Conservation (phyloP, 1,284 basidiomycete genomes). For the Pseudozyma hubeiensis region DNA sequence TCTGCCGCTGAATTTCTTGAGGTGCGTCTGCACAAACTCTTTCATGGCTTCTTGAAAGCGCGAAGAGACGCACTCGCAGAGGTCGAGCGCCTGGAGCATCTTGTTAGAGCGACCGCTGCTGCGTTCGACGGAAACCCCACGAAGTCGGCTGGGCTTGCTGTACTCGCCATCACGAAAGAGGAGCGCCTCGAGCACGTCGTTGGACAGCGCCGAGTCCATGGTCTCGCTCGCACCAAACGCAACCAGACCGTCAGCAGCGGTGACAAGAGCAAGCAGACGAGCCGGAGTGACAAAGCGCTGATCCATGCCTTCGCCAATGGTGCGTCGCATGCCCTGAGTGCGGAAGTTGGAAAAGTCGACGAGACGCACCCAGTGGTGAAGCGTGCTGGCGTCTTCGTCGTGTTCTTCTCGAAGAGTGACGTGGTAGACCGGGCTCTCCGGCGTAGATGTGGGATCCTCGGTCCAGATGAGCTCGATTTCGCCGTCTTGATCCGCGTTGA, state of each 20-base stretch:
- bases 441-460: conserved; percentile 45
- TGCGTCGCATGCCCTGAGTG: conserved; percentile 91
- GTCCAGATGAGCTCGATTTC: conserved; percentile 60
- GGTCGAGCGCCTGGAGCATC: conserved; percentile 83
- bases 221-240: conserved; percentile 65
- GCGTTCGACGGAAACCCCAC: conserved; percentile 64
- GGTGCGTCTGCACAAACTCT: conserved; percentile 82
- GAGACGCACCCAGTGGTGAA: conserved; percentile 59
- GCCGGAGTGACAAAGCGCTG: conserved; percentile 92
- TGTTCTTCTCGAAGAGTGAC: conserved; percentile 48
- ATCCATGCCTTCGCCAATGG: conserved; percentile 86
- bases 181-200: conserved; percentile 65
- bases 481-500: conserved; percentile 46
- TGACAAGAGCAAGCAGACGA: conserved; percentile 73
- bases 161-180: conserved; percentile 65
- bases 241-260: conserved; percentile 60
- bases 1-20: conserved; percentile 71
- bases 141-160: conserved; percentile 54
- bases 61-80: conserved; percentile 92
- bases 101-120: conserved; percentile 48
- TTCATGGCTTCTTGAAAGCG: conserved; percentile 85
- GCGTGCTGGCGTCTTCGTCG: conserved; percentile 32
- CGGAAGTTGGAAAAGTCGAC: conserved; percentile 86
- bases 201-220: conserved; percentile 66
- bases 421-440: conserved; percentile 47